These are phyloP conservation scores for Aspergillus unguis DNA, from an alignment of 2,329 filamentous ascomycete genomes.

Conservation along the genomic window DNA sequence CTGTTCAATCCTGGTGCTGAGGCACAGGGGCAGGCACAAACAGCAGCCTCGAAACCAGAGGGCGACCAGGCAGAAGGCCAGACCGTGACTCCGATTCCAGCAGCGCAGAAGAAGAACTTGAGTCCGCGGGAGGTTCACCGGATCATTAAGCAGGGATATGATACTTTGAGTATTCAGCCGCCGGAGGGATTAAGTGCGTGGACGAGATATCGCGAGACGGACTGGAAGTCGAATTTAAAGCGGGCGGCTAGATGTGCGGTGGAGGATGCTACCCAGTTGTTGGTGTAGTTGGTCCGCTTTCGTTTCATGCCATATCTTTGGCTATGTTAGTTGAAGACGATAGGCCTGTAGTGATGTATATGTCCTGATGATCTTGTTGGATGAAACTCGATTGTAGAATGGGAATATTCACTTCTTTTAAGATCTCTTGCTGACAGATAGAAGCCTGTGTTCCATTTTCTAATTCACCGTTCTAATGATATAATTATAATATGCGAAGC, in stretches of 20 bases:
- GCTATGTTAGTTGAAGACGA: not conserved
- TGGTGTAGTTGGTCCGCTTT: slow-evolving; percentile 23
- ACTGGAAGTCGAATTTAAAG: slow-evolving; percentile 81
- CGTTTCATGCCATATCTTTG: too few species aligned
- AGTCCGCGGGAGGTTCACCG: slow-evolving; percentile 81
- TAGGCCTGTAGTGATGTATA: slow-evolving; percentile 7
- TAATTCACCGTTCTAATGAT: slow-evolving; percentile 12
- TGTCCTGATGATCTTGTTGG: slow-evolving; percentile 7
- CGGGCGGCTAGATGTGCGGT: slow-evolving; percentile 79
- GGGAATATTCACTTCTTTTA: slow-evolving; percentile 3
- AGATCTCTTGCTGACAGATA: not conserved
- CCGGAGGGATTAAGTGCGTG: slow-evolving; percentile 82
- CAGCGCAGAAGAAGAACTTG: slow-evolving; percentile 59
- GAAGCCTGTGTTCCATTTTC: not conserved
- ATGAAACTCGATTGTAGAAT: slow-evolving; percentile 6
- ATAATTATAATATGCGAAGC: slow-evolving; percentile 16
- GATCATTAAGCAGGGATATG: slow-evolving; percentile 94
- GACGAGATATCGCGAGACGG: slow-evolving; percentile 82
- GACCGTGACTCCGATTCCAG: slow-evolving; percentile 29
- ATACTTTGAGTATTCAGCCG: slow-evolving; percentile 86
- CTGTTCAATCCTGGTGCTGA: slow-evolving; percentile 57
- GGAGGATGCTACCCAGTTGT: slow-evolving; percentile 58
- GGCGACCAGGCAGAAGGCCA: slow-evolving; percentile 20
- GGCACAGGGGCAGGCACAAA: not conserved
- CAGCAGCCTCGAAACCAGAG: slow-evolving; percentile 6